Evolutionary conservation across 805 yeast species (phyloP).

Genomic region (Cephaloascus fragrans): DNA sequence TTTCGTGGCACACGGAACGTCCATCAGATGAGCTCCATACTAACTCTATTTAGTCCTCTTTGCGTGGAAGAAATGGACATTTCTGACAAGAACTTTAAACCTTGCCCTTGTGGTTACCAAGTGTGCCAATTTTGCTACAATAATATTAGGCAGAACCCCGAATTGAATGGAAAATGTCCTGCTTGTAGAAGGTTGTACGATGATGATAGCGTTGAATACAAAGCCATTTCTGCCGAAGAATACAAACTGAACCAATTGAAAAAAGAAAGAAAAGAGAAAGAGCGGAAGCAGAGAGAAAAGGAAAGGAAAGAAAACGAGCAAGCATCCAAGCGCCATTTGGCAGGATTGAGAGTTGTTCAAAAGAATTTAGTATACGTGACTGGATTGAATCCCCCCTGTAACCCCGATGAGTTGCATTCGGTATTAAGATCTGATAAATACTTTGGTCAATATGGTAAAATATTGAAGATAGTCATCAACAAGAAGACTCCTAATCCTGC

Average conservation of each 20-base stretch:
- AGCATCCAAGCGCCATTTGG: slow-evolving; percentile 76
- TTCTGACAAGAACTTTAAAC: slow-evolving; percentile 91
- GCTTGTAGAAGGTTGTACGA: slow-evolving; percentile 94
- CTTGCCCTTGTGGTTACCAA: slow-evolving; percentile 99
- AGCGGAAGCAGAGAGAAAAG: slow-evolving; percentile 77
- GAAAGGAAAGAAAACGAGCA: slow-evolving; percentile 87
- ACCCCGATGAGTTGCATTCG: slow-evolving; percentile 75
- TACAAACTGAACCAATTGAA: slow-evolving; percentile 73
- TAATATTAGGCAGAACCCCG: slow-evolving; percentile 91
- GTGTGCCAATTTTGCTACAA: slow-evolving; percentile 98
- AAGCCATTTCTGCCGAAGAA: slow-evolving; percentile 77
- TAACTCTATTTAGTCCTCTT: slow-evolving; percentile 52
- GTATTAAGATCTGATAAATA: slow-evolving; percentile 82
- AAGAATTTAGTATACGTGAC: slow-evolving; percentile 94
- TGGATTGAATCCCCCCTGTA: slow-evolving; percentile 81
- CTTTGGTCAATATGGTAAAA: slow-evolving; percentile 98
- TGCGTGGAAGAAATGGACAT: slow-evolving; percentile 98
- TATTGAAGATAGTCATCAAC: slow-evolving; percentile 87
- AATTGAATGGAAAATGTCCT: slow-evolving; percentile 92
- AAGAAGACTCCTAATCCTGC: slow-evolving; percentile 48
- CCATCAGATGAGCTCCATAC: neutral
- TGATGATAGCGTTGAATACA: slow-evolving; percentile 87
- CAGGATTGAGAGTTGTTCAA: slow-evolving; percentile 97
- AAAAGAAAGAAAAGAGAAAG: slow-evolving; percentile 73
- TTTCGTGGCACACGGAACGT: slow-evolving; percentile 1